phyloP scores from a whole-genome alignment of 2,329 filamentous ascomycete species.

The Fusarium citri region DNA sequence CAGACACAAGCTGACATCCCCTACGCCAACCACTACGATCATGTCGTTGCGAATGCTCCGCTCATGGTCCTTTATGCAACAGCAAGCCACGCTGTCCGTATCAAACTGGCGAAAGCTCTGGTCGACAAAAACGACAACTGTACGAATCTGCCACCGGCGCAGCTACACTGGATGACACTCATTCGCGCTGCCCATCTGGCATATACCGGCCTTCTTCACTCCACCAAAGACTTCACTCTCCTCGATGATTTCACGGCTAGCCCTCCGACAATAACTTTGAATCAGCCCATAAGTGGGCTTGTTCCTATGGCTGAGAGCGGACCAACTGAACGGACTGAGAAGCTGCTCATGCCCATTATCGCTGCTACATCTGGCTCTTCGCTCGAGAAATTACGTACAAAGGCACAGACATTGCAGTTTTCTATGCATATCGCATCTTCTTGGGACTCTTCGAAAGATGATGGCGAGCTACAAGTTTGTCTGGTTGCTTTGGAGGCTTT shows the following conservation, averaged over 20 bases:
- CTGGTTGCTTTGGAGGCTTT: conserved; percentile 20
- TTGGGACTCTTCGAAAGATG: background rate
- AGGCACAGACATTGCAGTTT: conserved; percentile 12
- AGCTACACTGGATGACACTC: conserved; percentile 39
- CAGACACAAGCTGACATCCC: conserved; percentile 52
- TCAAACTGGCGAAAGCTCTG: conserved; percentile 48
- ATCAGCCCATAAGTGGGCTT: background rate
- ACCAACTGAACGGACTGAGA: conserved; percentile 9
- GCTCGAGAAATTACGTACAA: conserved; percentile 1
- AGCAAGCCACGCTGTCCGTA: conserved; percentile 52
- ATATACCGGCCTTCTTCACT: conserved; percentile 23
- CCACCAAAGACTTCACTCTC: background rate
- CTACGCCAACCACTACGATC: conserved; percentile 46
- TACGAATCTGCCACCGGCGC: background rate
- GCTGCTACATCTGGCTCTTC: conserved; percentile 14
- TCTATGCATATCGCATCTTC: background rate
- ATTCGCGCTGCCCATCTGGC: conserved; percentile 39
- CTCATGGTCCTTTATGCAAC: conserved; percentile 58
- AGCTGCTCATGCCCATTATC: conserved; percentile 32
- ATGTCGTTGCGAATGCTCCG: conserved; percentile 48
- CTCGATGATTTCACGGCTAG: background rate
- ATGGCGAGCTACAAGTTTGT: conserved; percentile 18
- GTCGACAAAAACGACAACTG: background rate
- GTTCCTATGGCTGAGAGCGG: conserved; percentile 17
- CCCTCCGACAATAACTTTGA: background rate